Base-by-base conservation (phyloP, 176 grass and related monocot genomes). In the Canna indica region DNA sequence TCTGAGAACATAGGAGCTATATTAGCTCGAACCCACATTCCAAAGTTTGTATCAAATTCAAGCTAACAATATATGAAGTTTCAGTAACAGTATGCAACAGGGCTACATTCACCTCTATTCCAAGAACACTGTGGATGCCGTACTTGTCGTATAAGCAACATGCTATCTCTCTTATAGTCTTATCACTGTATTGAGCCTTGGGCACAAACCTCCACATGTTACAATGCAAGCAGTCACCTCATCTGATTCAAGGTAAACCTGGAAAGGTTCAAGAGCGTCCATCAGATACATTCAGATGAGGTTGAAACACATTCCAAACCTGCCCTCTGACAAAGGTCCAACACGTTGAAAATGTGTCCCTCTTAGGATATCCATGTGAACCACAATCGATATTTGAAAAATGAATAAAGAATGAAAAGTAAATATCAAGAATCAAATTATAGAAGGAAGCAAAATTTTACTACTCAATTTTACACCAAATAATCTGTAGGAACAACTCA, bases 161-260 rank as follows among this genome's bases (percentile, higher is more conserved):
- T 2, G 91, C 92, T 25, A 91, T 86, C 75, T 96, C 92, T 3
- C 88, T 80, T n/a, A n/a, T n/a, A n/a, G n/a, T n/a, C n/a, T n/a
- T 70, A 96, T 88, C 36, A 96, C 88, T 1, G 92, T 96, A 78
- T 96, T 96, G 1, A 96, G 88, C 20, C 92, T 85, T 4, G 92
- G 92, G 76, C 92, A 96, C 61, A 96, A 82, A 57, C 92, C 92
- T 15, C 92, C 92, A 24, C 92, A 96, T 76, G 92, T 96, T 69
- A 96, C 92, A 61, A 96, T 96, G 67, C 88, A 90, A 0, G 92
- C 88, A 33, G 76, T 87, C 76, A 91, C 92, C 56, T 96, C 88
- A 31, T 89, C 88, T 1, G 88, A 69, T 70, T 96, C 85, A 73
- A 96, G 91, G 71, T 87, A 89, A 13, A 91, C 92, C 81, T 83